Evolutionary conservation across 2,329 filamentous ascomycete genomes (phyloP).

Genomic region (Macrophomina tecta): DNA sequence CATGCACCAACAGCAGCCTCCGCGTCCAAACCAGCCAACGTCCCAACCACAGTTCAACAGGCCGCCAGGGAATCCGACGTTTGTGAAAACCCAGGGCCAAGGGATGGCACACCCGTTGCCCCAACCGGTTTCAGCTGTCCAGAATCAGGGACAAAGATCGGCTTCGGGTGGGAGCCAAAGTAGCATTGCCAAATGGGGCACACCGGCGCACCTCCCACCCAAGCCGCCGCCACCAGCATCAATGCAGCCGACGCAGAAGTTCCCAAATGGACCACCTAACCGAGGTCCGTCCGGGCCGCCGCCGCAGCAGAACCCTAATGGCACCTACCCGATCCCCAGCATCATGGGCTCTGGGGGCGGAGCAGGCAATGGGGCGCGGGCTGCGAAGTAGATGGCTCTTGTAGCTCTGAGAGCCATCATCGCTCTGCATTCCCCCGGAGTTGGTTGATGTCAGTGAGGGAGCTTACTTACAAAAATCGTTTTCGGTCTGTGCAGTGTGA

Average conservation of each 20-base stretch:
- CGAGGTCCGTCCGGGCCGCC: constrained; percentile 8
- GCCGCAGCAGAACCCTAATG: constrained; percentile 19
- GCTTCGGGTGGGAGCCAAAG: constrained; percentile 46
- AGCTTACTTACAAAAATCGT: constrained; percentile 13
- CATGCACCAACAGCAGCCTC: constrained; percentile 27
- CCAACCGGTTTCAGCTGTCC: constrained; percentile 35
- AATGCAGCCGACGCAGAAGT: constrained; percentile 39
- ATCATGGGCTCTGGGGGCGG: constrained; percentile 23
- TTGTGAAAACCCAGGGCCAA: constrained; percentile 32
- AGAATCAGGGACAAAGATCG: constrained; percentile 32
- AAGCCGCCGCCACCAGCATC: constrained; percentile 58
- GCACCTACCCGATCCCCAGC: constrained; percentile 27
- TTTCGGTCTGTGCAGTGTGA: constrained; percentile 8
- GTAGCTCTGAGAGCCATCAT: constrained; percentile 9
- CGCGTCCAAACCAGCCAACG: constrained; percentile 37
- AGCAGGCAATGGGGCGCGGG: constrained; percentile 22
- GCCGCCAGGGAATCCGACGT: constrained; percentile 35
- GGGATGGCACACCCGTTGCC: constrained; percentile 31
- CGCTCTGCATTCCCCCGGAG: constrained; percentile 20
- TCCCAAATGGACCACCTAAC: constrained; percentile 28
- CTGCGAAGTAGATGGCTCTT: constrained; percentile 20
- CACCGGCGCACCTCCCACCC: constrained; percentile 59
- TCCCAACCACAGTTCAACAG: constrained; percentile 35
- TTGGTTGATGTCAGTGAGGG: constrained; percentile 12
- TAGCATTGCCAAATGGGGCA: constrained; percentile 63